Evolutionary conservation across 345 rosid genomes (phyloP), one percentile per base, ranked within the genome.

Genomic region (Syzygium grande): DNA sequence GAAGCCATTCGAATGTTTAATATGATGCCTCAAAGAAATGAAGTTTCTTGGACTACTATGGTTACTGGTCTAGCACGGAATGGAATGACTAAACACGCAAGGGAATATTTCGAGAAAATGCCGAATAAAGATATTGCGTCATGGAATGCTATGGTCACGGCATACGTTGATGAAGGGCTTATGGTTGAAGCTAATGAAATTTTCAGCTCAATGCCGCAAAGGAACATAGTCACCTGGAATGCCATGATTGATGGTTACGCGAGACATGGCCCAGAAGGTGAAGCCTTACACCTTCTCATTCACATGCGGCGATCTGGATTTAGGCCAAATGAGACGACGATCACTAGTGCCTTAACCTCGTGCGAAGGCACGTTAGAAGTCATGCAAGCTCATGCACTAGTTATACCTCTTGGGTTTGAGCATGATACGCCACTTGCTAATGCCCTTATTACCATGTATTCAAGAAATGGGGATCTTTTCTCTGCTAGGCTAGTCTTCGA

Each of bases 81-180:
- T 58, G 90, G 90, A 77, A 89, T 89, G 92, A 87, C 65, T 19
- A 49, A 85, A 85, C 84, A 21, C n/a, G 94, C 93, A 13, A 85
- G 89, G 85, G 87, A 87, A 55, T 88, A 85, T 87, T 92, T 92
- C 85, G 78, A 90, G 85, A 87, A 84, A 51, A 91, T 89, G 90
- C 90, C 92, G 58, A 86, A 53, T 11, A 92, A 89, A 89, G 94
- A 88, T 49, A 65, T 73, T 34, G 89, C 89, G 13, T 89, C 92
- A 13, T 91, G 92, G 91, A 92, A 92, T 77, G 90, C 94, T 25
- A 90, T 92, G 94, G 91, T 91, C 85, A 90, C 90, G 3, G 90
- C 87, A 59, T 90, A 89, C 84, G 59, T 80, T 85, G 88, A 89
- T 84, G 86, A 84, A 53, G 93, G 92, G 19, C 55, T 30, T 86